Evolutionary conservation across 805 yeast species (phyloP).

Genomic region (Jamesozyma lodderae): DNA sequence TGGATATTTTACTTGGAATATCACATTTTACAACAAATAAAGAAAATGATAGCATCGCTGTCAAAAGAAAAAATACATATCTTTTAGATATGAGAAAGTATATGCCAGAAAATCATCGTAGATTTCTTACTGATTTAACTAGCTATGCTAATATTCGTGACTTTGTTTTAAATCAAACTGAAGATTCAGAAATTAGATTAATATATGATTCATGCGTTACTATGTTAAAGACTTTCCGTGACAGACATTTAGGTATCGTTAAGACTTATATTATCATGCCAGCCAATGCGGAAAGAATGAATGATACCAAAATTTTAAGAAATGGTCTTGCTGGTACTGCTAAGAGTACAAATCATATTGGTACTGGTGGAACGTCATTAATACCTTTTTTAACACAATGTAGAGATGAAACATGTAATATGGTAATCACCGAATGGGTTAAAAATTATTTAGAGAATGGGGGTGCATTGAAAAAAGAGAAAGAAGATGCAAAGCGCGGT

Average conservation of each 20-base stretch:
- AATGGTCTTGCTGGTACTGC: not conserved
- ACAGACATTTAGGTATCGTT: constrained; percentile 87
- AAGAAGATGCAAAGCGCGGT: not conserved
- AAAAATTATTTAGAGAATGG: not conserved
- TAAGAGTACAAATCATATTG: constrained; percentile 26
- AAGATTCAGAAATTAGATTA: constrained; percentile 48
- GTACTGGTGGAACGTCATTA: constrained; percentile 92
- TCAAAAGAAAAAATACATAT: constrained; percentile 43
- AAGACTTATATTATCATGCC: constrained; percentile 79
- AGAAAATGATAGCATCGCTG: constrained; percentile 19
- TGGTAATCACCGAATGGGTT: constrained; percentile 4
- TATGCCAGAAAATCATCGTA: constrained; percentile 83
- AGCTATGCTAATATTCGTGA: constrained; percentile 52
- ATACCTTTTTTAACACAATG: constrained; percentile 91
- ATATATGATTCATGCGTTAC: constrained; percentile 86
- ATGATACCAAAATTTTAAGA: not conserved
- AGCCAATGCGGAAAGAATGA: constrained; percentile 34
- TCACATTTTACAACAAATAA: constrained; percentile 38
- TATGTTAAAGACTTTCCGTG: constrained; percentile 80
- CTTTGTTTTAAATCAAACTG: constrained; percentile 42
- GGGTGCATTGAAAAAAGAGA: not conserved
- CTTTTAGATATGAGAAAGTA: constrained; percentile 77
- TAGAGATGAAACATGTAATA: constrained; percentile 66
- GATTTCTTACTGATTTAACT: constrained; percentile 57
- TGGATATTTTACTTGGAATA: constrained; percentile 68